phyloP scores from a whole-genome alignment of 306 rosid genomes.

The Cercis canadensis region DNA sequence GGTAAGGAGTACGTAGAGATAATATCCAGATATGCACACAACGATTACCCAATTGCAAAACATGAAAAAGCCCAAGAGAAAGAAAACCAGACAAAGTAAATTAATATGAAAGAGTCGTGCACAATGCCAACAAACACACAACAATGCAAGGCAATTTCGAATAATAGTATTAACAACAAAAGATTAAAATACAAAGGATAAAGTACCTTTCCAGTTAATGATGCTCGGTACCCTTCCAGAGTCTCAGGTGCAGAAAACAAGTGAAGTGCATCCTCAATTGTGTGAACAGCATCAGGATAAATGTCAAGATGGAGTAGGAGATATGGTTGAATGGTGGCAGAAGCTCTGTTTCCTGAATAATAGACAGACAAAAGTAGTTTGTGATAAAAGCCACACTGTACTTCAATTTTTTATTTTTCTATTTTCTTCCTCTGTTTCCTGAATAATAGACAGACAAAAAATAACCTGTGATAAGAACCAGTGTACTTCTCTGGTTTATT shows the following conservation, averaged over 20 bases:
- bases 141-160: background rate
- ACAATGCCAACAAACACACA: background rate
- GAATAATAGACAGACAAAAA: conserved; percentile 5
- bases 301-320: conserved; percentile 92
- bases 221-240: conserved; percentile 88
- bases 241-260: conserved; percentile 89
- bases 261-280: conserved; percentile 87
- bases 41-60: too few species aligned
- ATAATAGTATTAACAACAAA: background rate
- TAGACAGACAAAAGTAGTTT: conserved; percentile 9
- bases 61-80: too few species aligned
- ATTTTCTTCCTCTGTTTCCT: conserved; percentile 28
- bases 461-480: background rate
- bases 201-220: conserved; percentile 79
- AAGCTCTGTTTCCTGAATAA: conserved; percentile 50
- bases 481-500: background rate
- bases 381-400: background rate
- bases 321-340: conserved; percentile 86
- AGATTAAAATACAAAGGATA: background rate
- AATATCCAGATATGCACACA: too few species aligned
- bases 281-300: conserved; percentile 68
- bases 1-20: background rate
- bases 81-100: too few species aligned
- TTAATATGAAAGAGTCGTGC: too few species aligned
- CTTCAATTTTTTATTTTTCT: background rate